Percentiles rank a stretch among this genome's conserved stretches.
Conservation (phyloP, 2,329 filamentous ascomycete species). For the Monilinia laxa region DNA sequence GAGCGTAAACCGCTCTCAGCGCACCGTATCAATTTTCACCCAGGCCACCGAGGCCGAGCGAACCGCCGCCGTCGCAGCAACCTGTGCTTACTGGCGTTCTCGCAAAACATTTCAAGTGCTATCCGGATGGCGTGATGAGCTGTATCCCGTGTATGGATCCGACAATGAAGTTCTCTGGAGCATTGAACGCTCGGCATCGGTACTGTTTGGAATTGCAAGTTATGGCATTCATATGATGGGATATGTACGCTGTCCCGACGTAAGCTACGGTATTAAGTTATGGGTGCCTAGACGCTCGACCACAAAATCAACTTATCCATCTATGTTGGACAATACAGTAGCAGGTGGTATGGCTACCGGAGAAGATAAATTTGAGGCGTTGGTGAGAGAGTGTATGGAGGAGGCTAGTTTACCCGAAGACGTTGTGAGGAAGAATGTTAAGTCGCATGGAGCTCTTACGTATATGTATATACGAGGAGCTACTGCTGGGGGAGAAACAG, state of each 20-base stretch:
- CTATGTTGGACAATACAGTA: slow-evolving; percentile 85
- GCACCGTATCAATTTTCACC: slow-evolving; percentile 62
- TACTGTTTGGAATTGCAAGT: slow-evolving; percentile 71
- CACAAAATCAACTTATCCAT: slow-evolving; percentile 81
- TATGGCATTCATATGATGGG: slow-evolving; percentile 83
- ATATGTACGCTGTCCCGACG: slow-evolving; percentile 56
- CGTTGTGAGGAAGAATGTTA: slow-evolving; percentile 61
- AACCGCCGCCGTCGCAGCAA: slow-evolving; percentile 54
- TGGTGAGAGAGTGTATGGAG: slow-evolving; percentile 83
- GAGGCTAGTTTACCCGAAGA: slow-evolving; percentile 78
- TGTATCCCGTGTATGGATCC: slow-evolving; percentile 72
- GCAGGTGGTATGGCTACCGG: slow-evolving; percentile 79
- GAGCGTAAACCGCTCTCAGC: slow-evolving; percentile 56
- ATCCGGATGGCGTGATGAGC: slow-evolving; percentile 75
- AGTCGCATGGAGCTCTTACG: slow-evolving; percentile 68
- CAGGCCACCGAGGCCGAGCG: slow-evolving; percentile 61
- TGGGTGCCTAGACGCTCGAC: slow-evolving; percentile 80
- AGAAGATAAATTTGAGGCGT: slow-evolving; percentile 75
- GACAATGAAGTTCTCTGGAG: slow-evolving; percentile 64
- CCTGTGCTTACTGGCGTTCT: slow-evolving; percentile 67
- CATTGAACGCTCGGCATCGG: slow-evolving; percentile 73
- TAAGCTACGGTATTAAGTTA: slow-evolving; percentile 62
- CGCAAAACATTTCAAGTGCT: slow-evolving; percentile 72
- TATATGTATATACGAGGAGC: slow-evolving; percentile 81
- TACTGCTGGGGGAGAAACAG: slow-evolving; percentile 75